These are phyloP conservation scores for Pythium chondricola DNA, from an alignment of 352 stramenopile species.

Conservation along the genomic window DNA sequence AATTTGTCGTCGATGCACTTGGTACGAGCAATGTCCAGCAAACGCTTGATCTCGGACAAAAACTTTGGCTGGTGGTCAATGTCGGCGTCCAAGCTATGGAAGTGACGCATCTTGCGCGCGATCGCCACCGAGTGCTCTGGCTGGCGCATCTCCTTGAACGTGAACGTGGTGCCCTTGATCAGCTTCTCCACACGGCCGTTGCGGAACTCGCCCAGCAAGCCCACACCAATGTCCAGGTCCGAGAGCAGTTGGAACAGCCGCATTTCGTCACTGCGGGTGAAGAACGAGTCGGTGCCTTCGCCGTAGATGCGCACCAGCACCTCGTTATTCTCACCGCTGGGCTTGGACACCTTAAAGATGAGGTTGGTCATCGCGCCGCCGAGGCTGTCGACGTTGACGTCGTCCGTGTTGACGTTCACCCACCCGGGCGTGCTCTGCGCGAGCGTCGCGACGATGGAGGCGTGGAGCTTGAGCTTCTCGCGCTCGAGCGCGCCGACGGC, in stretches of 20 bases:
- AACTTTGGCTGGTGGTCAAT: conserved; percentile 50
- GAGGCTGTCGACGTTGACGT: conserved; percentile 58
- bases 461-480: conserved; percentile 62
- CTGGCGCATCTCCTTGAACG: conserved; percentile 63
- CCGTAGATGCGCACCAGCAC: conserved; percentile 80
- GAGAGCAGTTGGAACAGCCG: conserved; percentile 69
- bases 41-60: conserved; percentile 44
- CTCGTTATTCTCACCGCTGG: conserved; percentile 45
- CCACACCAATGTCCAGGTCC: conserved; percentile 58
- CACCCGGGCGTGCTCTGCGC: conserved; percentile 52
- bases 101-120: conserved; percentile 56
- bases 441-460: conserved; percentile 57
- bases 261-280: conserved; percentile 72
- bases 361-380: conserved; percentile 84
- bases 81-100: conserved; percentile 68
- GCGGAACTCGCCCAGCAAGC: conserved; percentile 67
- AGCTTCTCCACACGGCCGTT: conserved; percentile 75
- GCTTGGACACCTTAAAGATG: conserved; percentile 77
- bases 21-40: conserved; percentile 49
- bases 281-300: conserved; percentile 78
- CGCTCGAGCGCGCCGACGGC: conserved; percentile 49
- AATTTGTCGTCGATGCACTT: conserved; percentile 53
- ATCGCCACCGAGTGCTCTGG: conserved; percentile 39
- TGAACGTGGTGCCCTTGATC: conserved; percentile 64
- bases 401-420: conserved; percentile 39